Percentiles rank a stretch among this genome's conserved stretches.
Evolutionary conservation across 495 filamentous ascomycete genomes (phyloP).

Genomic region (Hyaloscypha finlandica): DNA sequence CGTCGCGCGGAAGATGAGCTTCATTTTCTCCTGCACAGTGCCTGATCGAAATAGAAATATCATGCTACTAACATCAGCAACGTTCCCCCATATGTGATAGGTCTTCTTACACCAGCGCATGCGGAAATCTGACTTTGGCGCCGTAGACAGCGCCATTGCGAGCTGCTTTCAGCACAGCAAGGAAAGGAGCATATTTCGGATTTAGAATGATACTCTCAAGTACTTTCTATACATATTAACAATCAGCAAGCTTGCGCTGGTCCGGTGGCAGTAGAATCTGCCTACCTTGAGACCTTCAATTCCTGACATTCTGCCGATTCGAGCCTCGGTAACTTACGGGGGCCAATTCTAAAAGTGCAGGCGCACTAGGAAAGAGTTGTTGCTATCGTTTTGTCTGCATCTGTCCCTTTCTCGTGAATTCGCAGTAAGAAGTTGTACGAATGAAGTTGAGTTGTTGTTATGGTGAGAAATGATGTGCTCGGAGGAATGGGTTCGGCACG

Average conservation of each 20-base stretch:
- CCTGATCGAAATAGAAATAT: conserved; percentile 91
- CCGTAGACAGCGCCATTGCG: conserved; percentile 98
- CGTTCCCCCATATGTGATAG: background rate
- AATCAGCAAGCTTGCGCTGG: conserved; percentile 17
- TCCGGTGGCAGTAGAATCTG: background rate
- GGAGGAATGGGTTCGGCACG: conserved; percentile 20
- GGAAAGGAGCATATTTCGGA: conserved; percentile 76
- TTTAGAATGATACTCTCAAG: conserved; percentile 76
- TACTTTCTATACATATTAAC: conserved; percentile 29
- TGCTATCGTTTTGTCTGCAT: conserved; percentile 27
- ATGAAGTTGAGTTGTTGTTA: background rate
- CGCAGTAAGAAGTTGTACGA: background rate
- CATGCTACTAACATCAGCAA: conserved; percentile 58
- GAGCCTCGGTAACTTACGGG: conserved; percentile 30
- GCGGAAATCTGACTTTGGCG: conserved; percentile 96
- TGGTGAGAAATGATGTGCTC: background rate
- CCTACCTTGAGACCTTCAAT: conserved; percentile 30
- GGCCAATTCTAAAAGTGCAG: conserved; percentile 8
- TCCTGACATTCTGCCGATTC: conserved; percentile 30
- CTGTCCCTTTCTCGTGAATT: conserved; percentile 2
- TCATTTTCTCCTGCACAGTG: conserved; percentile 76
- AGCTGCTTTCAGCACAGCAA: conserved; percentile 83
- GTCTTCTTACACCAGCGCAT: conserved; percentile 78
- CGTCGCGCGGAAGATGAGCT: conserved; percentile 81
- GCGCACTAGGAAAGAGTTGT: conserved; percentile 10